phyloP scores from a whole-genome alignment of 257 asterid species.

The Solanum lycopersicoides region DNA sequence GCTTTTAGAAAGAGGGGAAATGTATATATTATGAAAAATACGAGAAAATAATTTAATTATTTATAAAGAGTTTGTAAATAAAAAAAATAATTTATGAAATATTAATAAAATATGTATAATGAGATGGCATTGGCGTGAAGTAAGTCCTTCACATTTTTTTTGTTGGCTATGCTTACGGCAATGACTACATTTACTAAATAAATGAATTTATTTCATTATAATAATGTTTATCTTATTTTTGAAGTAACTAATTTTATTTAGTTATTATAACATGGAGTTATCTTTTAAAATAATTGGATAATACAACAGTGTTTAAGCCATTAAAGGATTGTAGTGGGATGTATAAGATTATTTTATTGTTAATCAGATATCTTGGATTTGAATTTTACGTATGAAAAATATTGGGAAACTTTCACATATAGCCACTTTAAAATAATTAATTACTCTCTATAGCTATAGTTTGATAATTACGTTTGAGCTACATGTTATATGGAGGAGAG shows the following conservation, averaged over 20 bases:
- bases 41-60: neutral
- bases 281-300: neutral
- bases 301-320: neutral
- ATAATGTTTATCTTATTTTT: neutral
- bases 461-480: no score
- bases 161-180: slow-evolving; percentile 12
- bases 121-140: slow-evolving; percentile 28
- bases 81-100: neutral
- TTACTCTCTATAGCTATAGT: no score
- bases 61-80: neutral
- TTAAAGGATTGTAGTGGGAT: neutral
- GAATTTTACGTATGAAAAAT: no score
- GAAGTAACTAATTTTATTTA: neutral
- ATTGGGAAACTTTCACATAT: no score
- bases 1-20: neutral
- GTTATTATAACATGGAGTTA: neutral
- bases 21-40: neutral
- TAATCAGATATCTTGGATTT: neutral
- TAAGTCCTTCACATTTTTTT: neutral
- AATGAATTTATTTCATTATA: neutral
- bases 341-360: neutral
- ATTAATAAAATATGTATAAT: neutral
- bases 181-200: neutral
- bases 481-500: no score
- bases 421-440: no score